These are phyloP conservation scores for Liquidambar formosana DNA, from an alignment of 164 flowering plant genomes.

Conservation along the genomic window DNA sequence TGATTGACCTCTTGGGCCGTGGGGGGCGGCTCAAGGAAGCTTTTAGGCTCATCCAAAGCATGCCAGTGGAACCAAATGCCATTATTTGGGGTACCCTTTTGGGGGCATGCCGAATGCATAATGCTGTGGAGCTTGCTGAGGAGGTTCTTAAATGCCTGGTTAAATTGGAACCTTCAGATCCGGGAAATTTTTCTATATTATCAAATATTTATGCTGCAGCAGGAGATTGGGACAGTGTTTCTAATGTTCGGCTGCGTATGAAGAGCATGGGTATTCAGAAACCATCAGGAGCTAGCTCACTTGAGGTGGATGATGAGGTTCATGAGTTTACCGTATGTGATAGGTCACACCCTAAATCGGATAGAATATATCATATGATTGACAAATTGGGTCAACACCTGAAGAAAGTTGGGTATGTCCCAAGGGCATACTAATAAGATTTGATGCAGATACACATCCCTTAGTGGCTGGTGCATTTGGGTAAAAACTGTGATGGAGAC, in stretches of 20 bases:
- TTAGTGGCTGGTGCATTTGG: too few species aligned
- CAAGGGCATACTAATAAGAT: constrained; percentile 17
- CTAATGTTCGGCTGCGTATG: constrained; percentile 56
- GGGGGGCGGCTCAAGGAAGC: constrained; percentile 64
- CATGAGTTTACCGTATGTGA: constrained; percentile 70
- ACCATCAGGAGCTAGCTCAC: constrained; percentile 61
- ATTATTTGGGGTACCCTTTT: constrained; percentile 75
- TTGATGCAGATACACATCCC: background rate
- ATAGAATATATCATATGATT: constrained; percentile 59
- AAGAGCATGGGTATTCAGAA: constrained; percentile 40
- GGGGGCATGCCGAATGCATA: constrained; percentile 63
- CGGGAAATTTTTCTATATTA: constrained; percentile 55
- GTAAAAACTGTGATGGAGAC: background rate
- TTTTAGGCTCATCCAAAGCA: constrained; percentile 38
- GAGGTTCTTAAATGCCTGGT: constrained; percentile 44
- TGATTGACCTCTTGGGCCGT: constrained; percentile 67
- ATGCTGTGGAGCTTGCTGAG: constrained; percentile 54
- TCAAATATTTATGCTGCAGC: constrained; percentile 74
- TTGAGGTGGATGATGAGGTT: constrained; percentile 56
- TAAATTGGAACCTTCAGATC: constrained; percentile 45
- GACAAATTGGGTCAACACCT: constrained; percentile 51
- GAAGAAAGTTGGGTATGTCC: constrained; percentile 37
- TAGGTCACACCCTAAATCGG: constrained; percentile 53
- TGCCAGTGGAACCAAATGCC: constrained; percentile 67
- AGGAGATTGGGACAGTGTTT: constrained; percentile 63